These are phyloP conservation scores for Sclerotinia minor DNA, from an alignment of 2,329 filamentous ascomycete species.

Conservation along the genomic window DNA sequence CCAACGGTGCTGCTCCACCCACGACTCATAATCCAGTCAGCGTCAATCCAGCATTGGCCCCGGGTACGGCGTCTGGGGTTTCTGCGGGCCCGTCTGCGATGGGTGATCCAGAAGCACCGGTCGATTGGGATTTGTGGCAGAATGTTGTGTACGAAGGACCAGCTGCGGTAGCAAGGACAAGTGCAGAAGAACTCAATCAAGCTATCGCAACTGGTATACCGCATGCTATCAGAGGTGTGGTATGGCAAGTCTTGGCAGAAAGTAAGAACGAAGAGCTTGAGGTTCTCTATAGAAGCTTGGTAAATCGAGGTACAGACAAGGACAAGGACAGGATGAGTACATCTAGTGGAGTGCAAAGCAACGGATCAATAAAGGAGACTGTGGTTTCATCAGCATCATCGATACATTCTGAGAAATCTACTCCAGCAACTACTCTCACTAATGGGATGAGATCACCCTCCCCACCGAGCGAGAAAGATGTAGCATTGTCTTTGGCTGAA, in stretches of 20 bases:
- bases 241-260: conserved; percentile 96
- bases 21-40: conserved; percentile 56
- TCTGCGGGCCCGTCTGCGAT: conserved; percentile 72
- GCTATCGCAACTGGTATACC: conserved; percentile 94
- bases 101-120: conserved; percentile 63
- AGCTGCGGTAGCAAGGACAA: conserved; percentile 81
- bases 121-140: conserved; percentile 99
- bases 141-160: conserved; percentile 93
- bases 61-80: conserved; percentile 82
- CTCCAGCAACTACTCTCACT: conserved; percentile 55
- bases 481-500: conserved; percentile 61
- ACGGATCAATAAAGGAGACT: conserved; percentile 59
- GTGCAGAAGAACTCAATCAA: conserved; percentile 82
- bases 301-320: conserved; percentile 77
- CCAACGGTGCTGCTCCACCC: conserved; percentile 44
- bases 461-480: conserved; percentile 59
- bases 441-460: conserved; percentile 57
- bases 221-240: conserved; percentile 92
- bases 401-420: conserved; percentile 74
- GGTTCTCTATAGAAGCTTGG: conserved; percentile 78
- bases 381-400: conserved; percentile 80
- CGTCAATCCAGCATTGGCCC: conserved; percentile 71
- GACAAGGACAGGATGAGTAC: conserved; percentile 62
- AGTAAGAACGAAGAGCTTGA: conserved; percentile 94
- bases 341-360: conserved; percentile 44